Base-by-base conservation (phyloP, 345 rosid genomes). In the Ceriops decandra region DNA sequence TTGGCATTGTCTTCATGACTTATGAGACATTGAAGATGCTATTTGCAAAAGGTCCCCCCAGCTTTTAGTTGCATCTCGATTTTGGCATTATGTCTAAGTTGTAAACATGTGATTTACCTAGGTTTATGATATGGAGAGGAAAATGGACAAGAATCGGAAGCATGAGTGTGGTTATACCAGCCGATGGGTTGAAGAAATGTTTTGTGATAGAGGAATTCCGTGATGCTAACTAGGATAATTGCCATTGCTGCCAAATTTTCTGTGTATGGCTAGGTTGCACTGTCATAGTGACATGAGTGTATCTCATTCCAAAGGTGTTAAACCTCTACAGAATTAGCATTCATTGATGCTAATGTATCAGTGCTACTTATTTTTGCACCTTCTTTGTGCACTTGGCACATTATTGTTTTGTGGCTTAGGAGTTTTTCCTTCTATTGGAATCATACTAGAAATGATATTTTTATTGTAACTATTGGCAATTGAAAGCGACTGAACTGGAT, bases 1-100 rank as follows among this genome's bases (percentile, higher is more conserved):
- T 93, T 4, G 98, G 97, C 17, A 93, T 91, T 20, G 87, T 96
- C 77, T 93, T 93, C 83, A 93, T 91, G 97, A 90, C 97, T 10
- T 91, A 93, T 11, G 98, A 93, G 83, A 81, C 88, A 27, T 78
- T 93, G 74, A 89, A 87, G 87, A 80, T 75, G 77, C 79, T 91
- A 47, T 67, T 73, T 42, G 54, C 58, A 1, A 6, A 9, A 51
- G n/a, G 28, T n/a, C 35, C 68, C 38, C 9, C 71, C 57, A 42
- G 49, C 54, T n/a, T 21, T 4, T 67, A 61, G 26, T 7, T 72
- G 24, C 38, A 49, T 33, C 24, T 8, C 42, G 46, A 27, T 52
- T 35, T 57, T 17, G 32, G 17, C 30, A 10, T 56, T 22, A 1
- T 8, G 28, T 24, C 30, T 54, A 53, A 53, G 57, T 53, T 10